Base-by-base conservation (phyloP, 345 rosid species). In the Pistacia vera region DNA sequence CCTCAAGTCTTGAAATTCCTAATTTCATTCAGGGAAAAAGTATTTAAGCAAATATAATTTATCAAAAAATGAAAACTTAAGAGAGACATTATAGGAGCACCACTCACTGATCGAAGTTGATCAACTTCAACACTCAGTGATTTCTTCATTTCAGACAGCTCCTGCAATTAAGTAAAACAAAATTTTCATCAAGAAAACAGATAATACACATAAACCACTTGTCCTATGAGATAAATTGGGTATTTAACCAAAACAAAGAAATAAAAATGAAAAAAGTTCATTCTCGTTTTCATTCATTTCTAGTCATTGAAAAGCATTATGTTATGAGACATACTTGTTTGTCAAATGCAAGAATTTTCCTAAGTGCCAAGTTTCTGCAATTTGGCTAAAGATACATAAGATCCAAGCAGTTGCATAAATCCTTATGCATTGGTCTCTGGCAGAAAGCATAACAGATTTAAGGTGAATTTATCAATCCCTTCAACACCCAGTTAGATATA, bases 1-100 rank as follows among this genome's bases (percentile, higher is more conserved):
- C 77, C 89, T 90, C 73, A 93, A 86, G 25, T 88, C 94, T 87
- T 90, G 87, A 77, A 91, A 93, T 79, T 93, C 97, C 96, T 92
- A 57, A 3, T 71, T 75, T 72, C 69, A 56, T 65, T 20, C 22
- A 2, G 0, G 30, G 13, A 33, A 51, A 3, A 41, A 80, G 8
- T 58, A 59, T 13, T 60, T 71, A 17, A 63, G 0, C 41, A 55
- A 22, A 44, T 51, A 76, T 41, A 52, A 35, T 0, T 69, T 57
- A 38, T 62, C 18, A 57, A 35, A 63, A 68, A 64, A 71, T 61
- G 2, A 35, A 49, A 11, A 36, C 13, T 30, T 30, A 30, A 30
- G 35, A 33, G 25, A n/a, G 30, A 59, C 5, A 17, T 52, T 25
- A 18, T n/a, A 33, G 66, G 35, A 56, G 59, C 60, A 79, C 77